Evolutionary conservation across 75 land plant species (phyloP), one percentile per base, ranked within the genome.

Genomic region (Pseudotsuga menziesii): DNA sequence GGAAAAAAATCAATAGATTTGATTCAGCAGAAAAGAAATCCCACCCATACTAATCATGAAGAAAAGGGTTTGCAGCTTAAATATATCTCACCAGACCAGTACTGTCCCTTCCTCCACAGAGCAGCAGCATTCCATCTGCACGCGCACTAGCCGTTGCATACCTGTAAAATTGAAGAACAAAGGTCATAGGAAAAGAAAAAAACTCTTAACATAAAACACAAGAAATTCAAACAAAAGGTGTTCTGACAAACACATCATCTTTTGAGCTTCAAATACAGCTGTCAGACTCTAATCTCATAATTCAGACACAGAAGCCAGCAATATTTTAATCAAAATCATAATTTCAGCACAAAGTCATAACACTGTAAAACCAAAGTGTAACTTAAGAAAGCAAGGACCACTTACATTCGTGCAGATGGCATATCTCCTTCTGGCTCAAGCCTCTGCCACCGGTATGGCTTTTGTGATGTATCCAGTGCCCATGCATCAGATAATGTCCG

Each of bases 101-200:
- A 54, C 87, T 71, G 57, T 96, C 99, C 81, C 99, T 96, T 84
- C 99, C 99, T 83, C 99, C 99, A 85, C 93, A 96, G 60, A 96
- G 93, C 78, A 96, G 83, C 58, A 96, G 86, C 91, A 96, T 86
- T 54, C 99, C 99, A 92, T 96, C 99, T 78, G 95, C 78, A n/a
- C 99, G 89, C 29, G 99, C 98, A 92, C 99, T 94, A 70, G 99
- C 99, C 12, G 97, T 94, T 61, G 99, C 98, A 84, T 96, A 96
- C 98, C 98, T 96, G 58, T 27, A 72, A 86, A 82, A 32, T 26
- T 52, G 19, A 4, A 56, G 32, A 72, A 58, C 19, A 57, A 11
- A 32, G 52, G 77, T 36, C 27, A 32, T 58, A 35, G 12, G 58
- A 35, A 59, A 80, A 79, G 61, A 0, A 13, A 54, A 58, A 74